A percentile compares a stretch with the other conserved stretches of the same genome.
Evolutionary conservation across 495 filamentous ascomycete genomes (phyloP).

Genomic region (Penicillium samsonianum): DNA sequence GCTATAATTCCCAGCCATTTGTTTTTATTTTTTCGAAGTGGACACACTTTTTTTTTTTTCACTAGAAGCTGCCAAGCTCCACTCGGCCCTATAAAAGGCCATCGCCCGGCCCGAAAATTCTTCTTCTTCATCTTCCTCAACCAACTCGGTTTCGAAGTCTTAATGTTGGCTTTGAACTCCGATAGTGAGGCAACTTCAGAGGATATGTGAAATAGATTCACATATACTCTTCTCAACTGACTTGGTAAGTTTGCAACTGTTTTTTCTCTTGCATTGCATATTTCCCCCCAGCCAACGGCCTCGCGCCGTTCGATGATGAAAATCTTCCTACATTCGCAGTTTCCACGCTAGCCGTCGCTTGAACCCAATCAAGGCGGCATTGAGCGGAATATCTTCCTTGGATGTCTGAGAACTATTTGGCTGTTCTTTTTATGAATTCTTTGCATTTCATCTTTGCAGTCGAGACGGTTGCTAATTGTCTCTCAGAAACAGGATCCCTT

Average conservation of each 20-base stretch:
- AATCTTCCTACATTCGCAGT: slow-evolving; percentile 56
- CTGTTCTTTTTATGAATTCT: slow-evolving; percentile 24
- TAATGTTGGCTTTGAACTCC: slow-evolving; percentile 12
- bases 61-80: slow-evolving; percentile 41
- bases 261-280: slow-evolving; percentile 11
- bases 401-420: slow-evolving; percentile 49
- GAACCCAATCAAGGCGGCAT: slow-evolving; percentile 49
- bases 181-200: not conserved
- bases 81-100: slow-evolving; percentile 41
- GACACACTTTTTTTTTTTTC: slow-evolving; percentile 22
- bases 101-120: slow-evolving; percentile 31
- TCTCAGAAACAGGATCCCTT: slow-evolving; percentile 21
- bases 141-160: slow-evolving; percentile 14
- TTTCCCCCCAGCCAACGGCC: slow-evolving; percentile 23
- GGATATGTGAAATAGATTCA: not conserved
- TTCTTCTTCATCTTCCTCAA: slow-evolving; percentile 27
- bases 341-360: slow-evolving; percentile 55
- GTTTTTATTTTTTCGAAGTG: slow-evolving; percentile 1
- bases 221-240: slow-evolving; percentile 18
- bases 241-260: slow-evolving; percentile 27
- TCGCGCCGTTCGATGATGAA: slow-evolving; percentile 47
- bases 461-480: slow-evolving; percentile 26
- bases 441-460: slow-evolving; percentile 9
- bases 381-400: slow-evolving; percentile 55
- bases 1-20: not conserved